phyloP scores from a whole-genome alignment of 495 filamentous ascomycete species.

The Penicillium coffeae region DNA sequence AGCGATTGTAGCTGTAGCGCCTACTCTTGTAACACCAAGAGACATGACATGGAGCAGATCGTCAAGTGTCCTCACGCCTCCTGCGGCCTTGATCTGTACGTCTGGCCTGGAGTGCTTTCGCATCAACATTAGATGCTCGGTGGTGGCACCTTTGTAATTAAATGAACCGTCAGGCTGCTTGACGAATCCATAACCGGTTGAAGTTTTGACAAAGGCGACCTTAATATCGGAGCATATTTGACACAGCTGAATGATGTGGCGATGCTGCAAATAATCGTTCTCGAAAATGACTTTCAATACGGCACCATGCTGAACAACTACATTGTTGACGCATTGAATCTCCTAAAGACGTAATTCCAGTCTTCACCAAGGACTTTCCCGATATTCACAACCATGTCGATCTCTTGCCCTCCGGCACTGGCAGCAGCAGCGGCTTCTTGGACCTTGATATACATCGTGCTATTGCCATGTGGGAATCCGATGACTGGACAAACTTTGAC shows the following conservation, averaged over 20 bases:
- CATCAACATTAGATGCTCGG: constrained; percentile 51
- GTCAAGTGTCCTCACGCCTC: constrained; percentile 43
- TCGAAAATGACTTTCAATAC: constrained; percentile 59
- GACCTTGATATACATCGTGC: constrained; percentile 50
- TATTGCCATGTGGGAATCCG: constrained; percentile 57
- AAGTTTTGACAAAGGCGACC: constrained; percentile 57
- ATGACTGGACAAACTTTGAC: constrained; percentile 54
- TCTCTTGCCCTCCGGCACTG: constrained; percentile 45
- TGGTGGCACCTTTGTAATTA: constrained; percentile 48
- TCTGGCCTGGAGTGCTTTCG: constrained; percentile 36
- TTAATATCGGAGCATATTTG: constrained; percentile 44
- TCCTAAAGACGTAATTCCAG: constrained; percentile 50
- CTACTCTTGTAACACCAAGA: constrained; percentile 43
- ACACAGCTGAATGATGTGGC: constrained; percentile 47
- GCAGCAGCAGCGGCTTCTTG: constrained; percentile 47
- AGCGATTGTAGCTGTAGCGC: constrained; percentile 48
- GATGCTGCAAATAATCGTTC: constrained; percentile 47
- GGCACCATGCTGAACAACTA: constrained; percentile 35
- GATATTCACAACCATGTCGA: constrained; percentile 59
- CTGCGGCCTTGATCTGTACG: constrained; percentile 55
- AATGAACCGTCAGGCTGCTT: constrained; percentile 49
- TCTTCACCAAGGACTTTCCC: constrained; percentile 52
- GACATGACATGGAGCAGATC: constrained; percentile 35
- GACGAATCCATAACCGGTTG: constrained; percentile 55
- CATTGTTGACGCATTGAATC: constrained; percentile 48